Base-by-base conservation (phyloP, 176 grass and related monocot species). In the Avena atlantica region DNA sequence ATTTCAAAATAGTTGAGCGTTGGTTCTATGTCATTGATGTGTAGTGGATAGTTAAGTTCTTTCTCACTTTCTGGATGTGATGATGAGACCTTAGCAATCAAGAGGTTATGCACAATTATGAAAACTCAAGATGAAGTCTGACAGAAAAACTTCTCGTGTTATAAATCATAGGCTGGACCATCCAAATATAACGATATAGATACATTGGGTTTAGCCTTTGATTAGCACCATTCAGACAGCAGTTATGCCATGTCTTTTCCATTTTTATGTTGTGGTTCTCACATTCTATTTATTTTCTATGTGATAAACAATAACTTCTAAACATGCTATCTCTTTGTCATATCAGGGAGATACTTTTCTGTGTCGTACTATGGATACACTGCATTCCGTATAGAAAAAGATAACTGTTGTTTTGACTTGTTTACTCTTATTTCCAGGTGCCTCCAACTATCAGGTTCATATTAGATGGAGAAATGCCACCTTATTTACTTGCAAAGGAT, bases 401-500 rank as follows among this genome's bases (percentile, higher is more conserved):
- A 82, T 42, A 83, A 64, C 80, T 12, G 17, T 3, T 65, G 24
- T 36, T 91, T 91, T 84, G 77, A 90, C 62, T 9, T 88, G 48
- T 85, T 88, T 42, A 40, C 58, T 75, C 62, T 81, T 86, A 34
- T 74, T 90, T 96, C 76, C 81, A 96, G 96, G 92, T 96, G 79
- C 96, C 96, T 14, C 89, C 90, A 69, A 98, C 93, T 64, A 94
- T 96, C 83, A 92, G 85, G 53, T 98, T 98, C 64, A 61, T 93
- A 49, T 80, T 98, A 45, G 97, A 98, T 0, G 97, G 94, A 90
- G 94, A 96, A 94, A 98, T 98, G 94, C 97, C 96, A 52, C 81
- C 90, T 69, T 90, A 94, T 96, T 94, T 98, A 87, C 92, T 94
- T 62, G 93, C 96, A 4, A 98, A 98, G 87, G 96, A 98, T 92